Evolutionary conservation across 176 grass and related monocot species (phyloP), one percentile per base, ranked within the genome.

Genomic region (Typha latifolia): DNA sequence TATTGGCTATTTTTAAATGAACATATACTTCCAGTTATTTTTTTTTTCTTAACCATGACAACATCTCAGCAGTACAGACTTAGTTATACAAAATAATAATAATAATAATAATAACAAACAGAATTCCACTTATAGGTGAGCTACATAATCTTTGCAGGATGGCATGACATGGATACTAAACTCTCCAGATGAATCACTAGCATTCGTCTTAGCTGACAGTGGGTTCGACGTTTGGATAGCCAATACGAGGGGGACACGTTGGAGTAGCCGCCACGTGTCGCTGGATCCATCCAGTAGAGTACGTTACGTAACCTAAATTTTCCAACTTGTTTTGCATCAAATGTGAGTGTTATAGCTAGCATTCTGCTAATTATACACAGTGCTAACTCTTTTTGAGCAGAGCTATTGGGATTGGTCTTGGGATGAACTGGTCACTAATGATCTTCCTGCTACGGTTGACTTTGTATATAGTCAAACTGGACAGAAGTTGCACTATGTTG

Each of bases 171-270:
- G 93, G 93, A 59, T 91, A 31, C 65, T 91, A 9, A 81, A 67
- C 49, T 51, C 88, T 27, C 93, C 93, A 14, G 75, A 89, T 49
- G 72, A 92, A 37, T 92, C 93, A 18, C 81, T 97, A 47, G 80
- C 80, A 14, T 92, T 78, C 75, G 74, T 91, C 69, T 79, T 97
- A 49, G 93, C 88, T 1, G 88, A 89, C 62, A 51, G 34, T 15
- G 88, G 88, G 47, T 97, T 97, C 63, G 88, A 97, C 75, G 93
- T 92, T 7, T 97, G 93, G 93, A 70, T 97, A 53, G 80, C 85
- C 18, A 97, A 97, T 78, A 82, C 48, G 22, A 80, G 88, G 31
- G 93, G 93, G 62, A 97, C 93, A 1, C 48, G 74, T 5, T 92
- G 68, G 73, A 97, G 93, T 84, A 71, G 51, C 1, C 74, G 85